These are phyloP conservation scores for Vicia faba DNA, from an alignment of 306 rosid species.

Conservation along the genomic window DNA sequence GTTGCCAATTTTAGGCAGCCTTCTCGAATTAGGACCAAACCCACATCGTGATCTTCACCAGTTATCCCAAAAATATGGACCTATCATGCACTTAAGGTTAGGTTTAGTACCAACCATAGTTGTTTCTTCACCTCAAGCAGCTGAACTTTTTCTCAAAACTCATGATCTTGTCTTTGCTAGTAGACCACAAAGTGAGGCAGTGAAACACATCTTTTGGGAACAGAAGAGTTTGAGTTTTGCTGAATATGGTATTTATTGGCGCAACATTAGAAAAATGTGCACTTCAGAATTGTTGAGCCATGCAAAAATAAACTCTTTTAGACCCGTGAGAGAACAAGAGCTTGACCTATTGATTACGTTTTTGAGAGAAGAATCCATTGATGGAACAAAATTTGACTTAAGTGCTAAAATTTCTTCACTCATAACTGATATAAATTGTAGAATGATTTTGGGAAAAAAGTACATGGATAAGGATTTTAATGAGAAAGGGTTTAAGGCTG, in stretches of 20 bases:
- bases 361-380: constrained; percentile 41
- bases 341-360: constrained; percentile 40
- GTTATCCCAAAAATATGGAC: constrained; percentile 60
- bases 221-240: constrained; percentile 49
- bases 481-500: constrained; percentile 57
- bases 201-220: constrained; percentile 47
- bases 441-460: constrained; percentile 66
- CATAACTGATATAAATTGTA: constrained; percentile 47
- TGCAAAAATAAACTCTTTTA: constrained; percentile 50
- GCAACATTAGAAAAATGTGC: constrained; percentile 69
- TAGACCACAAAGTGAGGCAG: constrained; percentile 51
- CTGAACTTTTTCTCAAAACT: constrained; percentile 67
- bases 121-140: constrained; percentile 72
- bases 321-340: constrained; percentile 59
- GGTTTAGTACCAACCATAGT: constrained; percentile 58
- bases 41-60: constrained; percentile 56
- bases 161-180: constrained; percentile 64
- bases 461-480: constrained; percentile 49
- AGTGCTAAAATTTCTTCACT: constrained; percentile 48
- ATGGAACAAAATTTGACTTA: constrained; percentile 45
- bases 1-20: constrained; percentile 60
- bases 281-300: constrained; percentile 62
- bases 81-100: constrained; percentile 59
- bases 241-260: constrained; percentile 70
- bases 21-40: constrained; percentile 52